phyloP scores from a whole-genome alignment of 306 rosid genomes.

The Glycyrrhiza uralensis region DNA sequence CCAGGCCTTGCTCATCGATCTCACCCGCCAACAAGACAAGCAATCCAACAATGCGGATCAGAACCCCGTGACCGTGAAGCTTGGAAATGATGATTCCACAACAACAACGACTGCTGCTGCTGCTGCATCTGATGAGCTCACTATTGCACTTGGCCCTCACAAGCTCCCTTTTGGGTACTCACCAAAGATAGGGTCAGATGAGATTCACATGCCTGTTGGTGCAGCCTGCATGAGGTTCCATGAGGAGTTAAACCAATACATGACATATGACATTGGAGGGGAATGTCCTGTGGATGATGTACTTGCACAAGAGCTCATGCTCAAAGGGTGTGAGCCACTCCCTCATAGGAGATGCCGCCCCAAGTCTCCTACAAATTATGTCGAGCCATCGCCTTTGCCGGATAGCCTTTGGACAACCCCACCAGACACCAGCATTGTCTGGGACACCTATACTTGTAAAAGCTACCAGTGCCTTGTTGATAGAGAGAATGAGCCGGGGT shows the following conservation, averaged over 20 bases:
- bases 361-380: constrained; percentile 31
- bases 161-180: constrained; percentile 44
- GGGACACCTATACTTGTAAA: constrained; percentile 49
- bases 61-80: not conserved
- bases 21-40: constrained; percentile 37
- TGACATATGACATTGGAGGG: constrained; percentile 47
- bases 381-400: constrained; percentile 39
- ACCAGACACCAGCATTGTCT: constrained; percentile 35
- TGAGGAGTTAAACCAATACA: constrained; percentile 38
- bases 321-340: constrained; percentile 56
- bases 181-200: constrained; percentile 19
- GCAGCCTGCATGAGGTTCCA: constrained; percentile 31
- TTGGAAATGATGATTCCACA: not conserved
- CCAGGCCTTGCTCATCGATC: constrained; percentile 47
- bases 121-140: constrained; percentile 16
- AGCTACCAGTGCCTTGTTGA: constrained; percentile 43
- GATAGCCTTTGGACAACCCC: constrained; percentile 46
- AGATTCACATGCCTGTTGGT: constrained; percentile 30
- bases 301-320: constrained; percentile 37
- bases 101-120: not conserved
- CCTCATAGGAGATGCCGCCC: constrained; percentile 54
- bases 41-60: not conserved
- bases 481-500: constrained; percentile 21
- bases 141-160: constrained; percentile 39
- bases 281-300: constrained; percentile 46